Conservation (phyloP, 495 filamentous ascomycete genomes). For the Hypoxylon fragiforme region DNA sequence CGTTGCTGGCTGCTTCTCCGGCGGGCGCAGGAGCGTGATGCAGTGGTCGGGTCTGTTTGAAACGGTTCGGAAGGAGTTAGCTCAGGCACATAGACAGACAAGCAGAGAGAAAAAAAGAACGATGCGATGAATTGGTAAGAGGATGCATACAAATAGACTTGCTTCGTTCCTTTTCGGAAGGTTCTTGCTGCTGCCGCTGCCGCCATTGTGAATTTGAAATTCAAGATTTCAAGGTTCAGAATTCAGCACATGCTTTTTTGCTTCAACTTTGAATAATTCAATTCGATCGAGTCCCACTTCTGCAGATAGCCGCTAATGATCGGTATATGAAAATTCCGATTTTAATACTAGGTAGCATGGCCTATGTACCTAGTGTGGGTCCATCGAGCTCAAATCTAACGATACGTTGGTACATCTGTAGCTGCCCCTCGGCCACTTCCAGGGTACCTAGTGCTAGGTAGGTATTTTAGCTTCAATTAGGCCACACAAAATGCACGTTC, state of each 20-base stretch:
- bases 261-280: conserved; percentile 2
- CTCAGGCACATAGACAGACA: conserved; percentile 8
- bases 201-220: conserved; percentile 16
- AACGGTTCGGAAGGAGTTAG: not conserved
- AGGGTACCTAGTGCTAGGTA: not conserved
- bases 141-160: conserved; percentile 67
- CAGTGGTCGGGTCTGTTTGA: conserved; percentile 81
- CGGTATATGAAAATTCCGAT: conserved; percentile 31
- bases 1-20: conserved; percentile 68
- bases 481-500: not conserved
- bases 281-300: no score
- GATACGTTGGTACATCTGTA: no score
- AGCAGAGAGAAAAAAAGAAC: not conserved
- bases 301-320: conserved; percentile 2
- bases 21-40: conserved; percentile 71
- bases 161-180: conserved; percentile 56
- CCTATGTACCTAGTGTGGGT: not conserved
- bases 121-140: not conserved
- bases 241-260: no score
- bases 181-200: conserved; percentile 18
- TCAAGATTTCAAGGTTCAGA: no score
- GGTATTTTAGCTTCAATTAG: not conserved
- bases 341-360: not conserved
- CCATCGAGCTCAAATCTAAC: not conserved
- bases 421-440: not conserved